Evolutionary conservation across 768 basidiomycete genomes (phyloP).

Genomic region (Suillus fuscotomentosus): DNA sequence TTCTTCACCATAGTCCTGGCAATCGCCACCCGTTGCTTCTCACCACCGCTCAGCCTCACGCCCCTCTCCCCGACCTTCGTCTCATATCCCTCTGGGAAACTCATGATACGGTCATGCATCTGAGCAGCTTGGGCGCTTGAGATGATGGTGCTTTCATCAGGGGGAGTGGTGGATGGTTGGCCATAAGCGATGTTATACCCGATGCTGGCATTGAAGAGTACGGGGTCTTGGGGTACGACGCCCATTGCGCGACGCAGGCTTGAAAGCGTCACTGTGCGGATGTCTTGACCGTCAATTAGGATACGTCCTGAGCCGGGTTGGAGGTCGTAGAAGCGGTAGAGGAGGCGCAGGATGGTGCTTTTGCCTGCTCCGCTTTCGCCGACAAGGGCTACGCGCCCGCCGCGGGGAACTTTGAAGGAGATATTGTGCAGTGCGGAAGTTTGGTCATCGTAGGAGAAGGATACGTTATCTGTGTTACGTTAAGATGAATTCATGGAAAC

Average conservation of each 20-base stretch:
- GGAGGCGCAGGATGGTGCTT: conserved; percentile 79
- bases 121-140: conserved; percentile 78
- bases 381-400: conserved; percentile 86
- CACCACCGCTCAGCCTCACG: conserved; percentile 80
- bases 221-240: conserved; percentile 66
- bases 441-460: conserved; percentile 80
- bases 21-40: conserved; percentile 88
- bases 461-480: conserved; percentile 64
- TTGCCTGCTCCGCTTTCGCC: conserved; percentile 83
- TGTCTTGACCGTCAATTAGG: conserved; percentile 82
- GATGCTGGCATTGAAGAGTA: conserved; percentile 71
- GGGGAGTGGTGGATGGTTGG: conserved; percentile 50
- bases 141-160: conserved; percentile 64
- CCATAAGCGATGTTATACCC: conserved; percentile 70
- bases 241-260: conserved; percentile 81
- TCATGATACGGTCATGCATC: conserved; percentile 82
- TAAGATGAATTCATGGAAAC: not conserved
- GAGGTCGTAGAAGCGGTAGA: conserved; percentile 93
- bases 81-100: conserved; percentile 83
- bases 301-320: conserved; percentile 77
- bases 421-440: conserved; percentile 67
- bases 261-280: conserved; percentile 81
- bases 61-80: conserved; percentile 92
- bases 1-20: conserved; percentile 86
- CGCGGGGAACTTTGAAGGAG: conserved; percentile 86